phyloP scores from a whole-genome alignment of 2,329 filamentous ascomycete genomes.

The Colletotrichum acutatum region DNA sequence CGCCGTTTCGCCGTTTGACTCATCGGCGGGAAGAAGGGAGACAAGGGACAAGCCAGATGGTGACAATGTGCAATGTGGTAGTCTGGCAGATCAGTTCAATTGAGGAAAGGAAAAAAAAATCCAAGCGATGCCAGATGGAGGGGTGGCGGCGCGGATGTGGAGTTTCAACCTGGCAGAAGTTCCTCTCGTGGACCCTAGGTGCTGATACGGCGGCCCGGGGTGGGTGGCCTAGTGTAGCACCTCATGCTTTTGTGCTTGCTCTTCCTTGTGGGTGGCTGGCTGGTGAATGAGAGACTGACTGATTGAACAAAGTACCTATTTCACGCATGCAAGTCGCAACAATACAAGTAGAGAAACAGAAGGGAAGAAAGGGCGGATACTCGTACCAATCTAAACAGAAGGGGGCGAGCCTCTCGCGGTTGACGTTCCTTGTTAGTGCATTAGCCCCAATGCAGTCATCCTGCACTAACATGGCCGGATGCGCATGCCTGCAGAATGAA shows the following conservation, averaged over 20 bases:
- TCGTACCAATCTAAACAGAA: neutral
- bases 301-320: neutral
- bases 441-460: slow-evolving; percentile 25
- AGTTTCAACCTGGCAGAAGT: slow-evolving; percentile 33
- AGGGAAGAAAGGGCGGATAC: neutral
- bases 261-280: neutral
- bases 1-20: slow-evolving; percentile 23
- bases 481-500: neutral
- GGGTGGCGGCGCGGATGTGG: slow-evolving; percentile 21
- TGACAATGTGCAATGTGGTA: neutral
- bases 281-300: neutral
- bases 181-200: slow-evolving; percentile 26
- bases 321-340: neutral
- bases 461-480: slow-evolving; percentile 26
- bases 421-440: slow-evolving; percentile 22
- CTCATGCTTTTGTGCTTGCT: neutral
- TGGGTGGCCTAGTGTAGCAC: neutral
- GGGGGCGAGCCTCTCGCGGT: neutral
- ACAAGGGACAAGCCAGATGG: neutral
- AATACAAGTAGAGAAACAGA: neutral
- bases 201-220: neutral
- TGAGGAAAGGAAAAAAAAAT: neutral
- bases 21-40: slow-evolving; percentile 11
- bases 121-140: neutral
- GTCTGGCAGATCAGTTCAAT: neutral